Conservation (phyloP, 1,139 yeast species). For the Sugiyamaella pinicola region DNA sequence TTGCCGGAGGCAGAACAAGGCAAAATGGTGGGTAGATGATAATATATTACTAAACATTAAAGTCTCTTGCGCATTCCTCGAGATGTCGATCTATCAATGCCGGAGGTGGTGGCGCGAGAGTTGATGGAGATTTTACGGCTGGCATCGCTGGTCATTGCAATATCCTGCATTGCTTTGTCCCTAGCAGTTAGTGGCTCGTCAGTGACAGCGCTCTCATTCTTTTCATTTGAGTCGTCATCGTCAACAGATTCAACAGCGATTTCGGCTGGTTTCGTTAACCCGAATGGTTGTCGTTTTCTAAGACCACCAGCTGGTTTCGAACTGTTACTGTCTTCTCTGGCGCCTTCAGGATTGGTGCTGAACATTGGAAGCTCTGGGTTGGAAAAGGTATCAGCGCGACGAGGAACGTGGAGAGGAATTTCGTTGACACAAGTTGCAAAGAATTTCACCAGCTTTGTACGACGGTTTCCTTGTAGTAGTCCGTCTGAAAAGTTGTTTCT, state of each 20-base stretch:
- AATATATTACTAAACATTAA: constrained; percentile 1
- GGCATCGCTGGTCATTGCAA: constrained; percentile 6
- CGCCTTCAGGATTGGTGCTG: not conserved
- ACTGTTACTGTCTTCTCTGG: not conserved
- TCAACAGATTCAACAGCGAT: not conserved
- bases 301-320: not conserved
- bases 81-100: constrained; percentile 17
- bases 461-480: constrained; percentile 37
- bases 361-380: constrained; percentile 43
- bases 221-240: not conserved
- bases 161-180: constrained; percentile 11
- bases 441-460: constrained; percentile 40
- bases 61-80: constrained; percentile 17
- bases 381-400: constrained; percentile 41
- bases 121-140: constrained; percentile 14
- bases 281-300: constrained; percentile 19
- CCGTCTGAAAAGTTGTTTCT: constrained; percentile 44
- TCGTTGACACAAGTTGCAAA: constrained; percentile 40
- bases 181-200: constrained; percentile 14
- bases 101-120: constrained; percentile 20
- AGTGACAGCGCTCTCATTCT: constrained; percentile 10
- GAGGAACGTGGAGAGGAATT: constrained; percentile 42
- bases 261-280: constrained; percentile 7
- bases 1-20: too few relatives aligned
- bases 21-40: too few relatives aligned